phyloP scores from a whole-genome alignment of 106 monocot genomes.

The Ottelia alismoides region DNA sequence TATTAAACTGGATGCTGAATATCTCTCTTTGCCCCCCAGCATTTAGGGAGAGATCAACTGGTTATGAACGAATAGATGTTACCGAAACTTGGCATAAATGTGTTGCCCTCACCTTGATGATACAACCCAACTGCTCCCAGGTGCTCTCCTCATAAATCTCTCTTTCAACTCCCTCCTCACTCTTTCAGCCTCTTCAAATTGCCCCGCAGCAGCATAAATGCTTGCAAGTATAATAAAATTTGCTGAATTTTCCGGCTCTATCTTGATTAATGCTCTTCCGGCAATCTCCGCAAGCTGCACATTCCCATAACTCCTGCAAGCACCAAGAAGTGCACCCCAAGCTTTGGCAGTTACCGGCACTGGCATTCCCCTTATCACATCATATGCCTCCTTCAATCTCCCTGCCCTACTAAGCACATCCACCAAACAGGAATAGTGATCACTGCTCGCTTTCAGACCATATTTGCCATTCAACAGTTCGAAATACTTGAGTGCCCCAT shows the following conservation, averaged over 20 bases:
- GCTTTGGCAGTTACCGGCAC: conserved; percentile 43
- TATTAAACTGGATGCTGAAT: too few species aligned
- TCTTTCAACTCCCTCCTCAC: conserved; percentile 43
- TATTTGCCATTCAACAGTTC: conserved; percentile 26
- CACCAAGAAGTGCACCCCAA: conserved; percentile 68
- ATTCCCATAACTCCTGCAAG: conserved; percentile 49
- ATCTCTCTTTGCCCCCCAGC: too few species aligned
- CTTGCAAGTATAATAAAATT: conserved; percentile 52
- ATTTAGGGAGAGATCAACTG: too few species aligned
- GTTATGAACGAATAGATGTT: too few species aligned
- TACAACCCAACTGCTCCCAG: conserved; percentile 59
- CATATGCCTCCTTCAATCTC: conserved; percentile 45
- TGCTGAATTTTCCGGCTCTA: conserved; percentile 66
- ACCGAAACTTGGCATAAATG: too few species aligned
- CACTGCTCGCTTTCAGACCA: conserved; percentile 26
- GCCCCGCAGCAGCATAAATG: conserved; percentile 41
- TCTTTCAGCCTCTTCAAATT: conserved; percentile 33
- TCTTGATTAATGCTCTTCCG: conserved; percentile 39
- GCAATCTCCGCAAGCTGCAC: conserved; percentile 56
- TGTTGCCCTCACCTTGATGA: too few species aligned
- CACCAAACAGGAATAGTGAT: conserved; percentile 74
- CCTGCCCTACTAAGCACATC: conserved; percentile 73
- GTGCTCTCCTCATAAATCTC: conserved; percentile 24
- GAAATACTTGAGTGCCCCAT: conserved; percentile 48
- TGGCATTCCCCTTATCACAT: conserved; percentile 43